These are phyloP conservation scores for Lactuca saligna DNA, from an alignment of 129 eudicot genomes.

Conservation along the genomic window DNA sequence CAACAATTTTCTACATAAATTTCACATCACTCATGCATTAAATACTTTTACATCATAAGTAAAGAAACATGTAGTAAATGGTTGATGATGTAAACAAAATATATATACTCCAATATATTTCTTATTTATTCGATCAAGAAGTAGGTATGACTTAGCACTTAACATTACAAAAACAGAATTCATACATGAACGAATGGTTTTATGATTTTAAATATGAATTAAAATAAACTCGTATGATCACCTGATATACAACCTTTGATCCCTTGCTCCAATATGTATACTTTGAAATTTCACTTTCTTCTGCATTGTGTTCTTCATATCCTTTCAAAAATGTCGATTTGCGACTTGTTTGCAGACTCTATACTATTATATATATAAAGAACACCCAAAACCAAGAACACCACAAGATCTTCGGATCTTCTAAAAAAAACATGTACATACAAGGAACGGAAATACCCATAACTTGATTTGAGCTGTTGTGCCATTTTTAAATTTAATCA, in stretches of 20 bases:
- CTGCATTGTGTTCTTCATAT: slow-evolving; percentile 16
- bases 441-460: slow-evolving; percentile 42
- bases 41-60: not conserved
- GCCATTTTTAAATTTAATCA: slow-evolving; percentile 24
- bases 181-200: slow-evolving; percentile 5
- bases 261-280: slow-evolving; percentile 26
- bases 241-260: slow-evolving; percentile 33
- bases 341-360: slow-evolving; percentile 40
- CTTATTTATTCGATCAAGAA: slow-evolving; percentile 14
- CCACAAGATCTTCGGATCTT: slow-evolving; percentile 32
- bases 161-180: slow-evolving; percentile 30
- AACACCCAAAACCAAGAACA: slow-evolving; percentile 48
- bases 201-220: slow-evolving; percentile 15
- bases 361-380: slow-evolving; percentile 34
- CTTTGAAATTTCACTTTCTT: slow-evolving; percentile 23
- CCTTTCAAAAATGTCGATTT: slow-evolving; percentile 30
- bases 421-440: slow-evolving; percentile 53
- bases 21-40: slow-evolving; percentile 10
- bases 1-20: slow-evolving; percentile 14
- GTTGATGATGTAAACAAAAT: not conserved
- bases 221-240: slow-evolving; percentile 33
- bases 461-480: slow-evolving; percentile 47
- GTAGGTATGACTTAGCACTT: slow-evolving; percentile 26
- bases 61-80: not conserved
- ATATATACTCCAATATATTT: not conserved